Evolutionary conservation across 1,284 basidiomycete species (phyloP).

Genomic region (Apiotrichum domesticum): DNA sequence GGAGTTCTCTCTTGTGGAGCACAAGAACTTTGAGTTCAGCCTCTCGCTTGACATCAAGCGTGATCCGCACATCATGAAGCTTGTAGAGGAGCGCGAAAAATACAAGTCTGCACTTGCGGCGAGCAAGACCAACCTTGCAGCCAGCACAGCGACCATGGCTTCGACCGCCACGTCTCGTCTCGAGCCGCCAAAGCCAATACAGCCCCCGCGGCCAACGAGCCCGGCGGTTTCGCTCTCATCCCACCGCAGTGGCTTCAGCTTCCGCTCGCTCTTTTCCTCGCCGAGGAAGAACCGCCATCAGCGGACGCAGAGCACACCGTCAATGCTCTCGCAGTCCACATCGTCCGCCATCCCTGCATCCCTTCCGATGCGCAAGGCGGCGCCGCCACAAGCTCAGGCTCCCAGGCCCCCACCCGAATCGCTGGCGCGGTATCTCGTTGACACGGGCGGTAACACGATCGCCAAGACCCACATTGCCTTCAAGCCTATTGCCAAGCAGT

Average conservation of each 20-base stretch:
- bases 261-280: slow-evolving; percentile 8
- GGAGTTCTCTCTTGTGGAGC: slow-evolving; percentile 74
- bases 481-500: slow-evolving; percentile 71
- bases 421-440: slow-evolving; percentile 71
- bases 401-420: slow-evolving; percentile 50
- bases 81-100: slow-evolving; percentile 55
- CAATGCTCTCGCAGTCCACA: neutral
- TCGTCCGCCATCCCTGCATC: neutral
- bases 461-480: slow-evolving; percentile 77
- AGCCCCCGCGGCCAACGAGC: slow-evolving; percentile 39
- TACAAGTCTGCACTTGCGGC: slow-evolving; percentile 1
- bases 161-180: neutral
- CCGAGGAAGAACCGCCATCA: slow-evolving; percentile 16
- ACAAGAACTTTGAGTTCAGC: slow-evolving; percentile 81
- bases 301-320: slow-evolving; percentile 13
- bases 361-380: slow-evolving; percentile 13
- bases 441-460: slow-evolving; percentile 60
- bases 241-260: neutral
- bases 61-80: slow-evolving; percentile 65
- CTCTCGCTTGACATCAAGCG: slow-evolving; percentile 73
- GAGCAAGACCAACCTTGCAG: neutral
- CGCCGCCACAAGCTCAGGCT: slow-evolving; percentile 17
- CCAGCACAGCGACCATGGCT: neutral
- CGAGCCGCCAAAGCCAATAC: neutral
- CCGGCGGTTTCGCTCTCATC: slow-evolving; percentile 2